phyloP scores from a whole-genome alignment of 257 asterid genomes.

The Forsythia suspensa region DNA sequence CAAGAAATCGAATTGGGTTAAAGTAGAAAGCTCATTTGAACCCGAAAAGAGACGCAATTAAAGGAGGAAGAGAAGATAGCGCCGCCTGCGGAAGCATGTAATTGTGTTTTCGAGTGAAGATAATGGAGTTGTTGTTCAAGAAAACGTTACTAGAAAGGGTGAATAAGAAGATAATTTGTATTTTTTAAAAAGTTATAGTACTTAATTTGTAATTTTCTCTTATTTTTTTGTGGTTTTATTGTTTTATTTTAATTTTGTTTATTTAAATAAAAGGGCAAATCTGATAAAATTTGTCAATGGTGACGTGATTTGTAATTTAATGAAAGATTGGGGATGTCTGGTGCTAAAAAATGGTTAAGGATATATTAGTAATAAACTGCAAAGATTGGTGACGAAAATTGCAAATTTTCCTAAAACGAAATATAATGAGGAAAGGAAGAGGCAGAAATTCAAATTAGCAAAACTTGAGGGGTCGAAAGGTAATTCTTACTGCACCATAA shows the following conservation, averaged over 20 bases:
- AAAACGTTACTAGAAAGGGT: slow-evolving; percentile 53
- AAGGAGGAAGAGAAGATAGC: not conserved
- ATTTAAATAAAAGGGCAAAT: too few species aligned
- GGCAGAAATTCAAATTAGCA: not conserved
- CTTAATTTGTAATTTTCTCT: too few species aligned
- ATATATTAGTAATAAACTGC: too few species aligned
- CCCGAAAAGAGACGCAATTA: slow-evolving; percentile 29
- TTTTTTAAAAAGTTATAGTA: too few species aligned
- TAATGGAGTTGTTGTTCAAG: slow-evolving; percentile 35
- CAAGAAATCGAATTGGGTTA: slow-evolving; percentile 64
- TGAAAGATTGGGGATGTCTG: too few species aligned
- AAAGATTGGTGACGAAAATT: too few species aligned
- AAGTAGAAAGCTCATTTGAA: slow-evolving; percentile 61
- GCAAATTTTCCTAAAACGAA: not conserved
- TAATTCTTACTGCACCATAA: not conserved
- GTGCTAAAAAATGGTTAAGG: too few species aligned
- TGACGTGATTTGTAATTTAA: too few species aligned
- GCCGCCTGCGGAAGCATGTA: slow-evolving; percentile 29
- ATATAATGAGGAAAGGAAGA: not conserved
- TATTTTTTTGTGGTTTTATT: too few species aligned
- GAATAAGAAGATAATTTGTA: too few species aligned
- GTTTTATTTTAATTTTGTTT: too few species aligned
- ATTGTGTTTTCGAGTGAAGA: slow-evolving; percentile 43
- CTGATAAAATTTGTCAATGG: too few species aligned
- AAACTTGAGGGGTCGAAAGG: not conserved